phyloP scores from a whole-genome alignment of 305 asterid species.

The Caryopteris hybrid region DNA sequence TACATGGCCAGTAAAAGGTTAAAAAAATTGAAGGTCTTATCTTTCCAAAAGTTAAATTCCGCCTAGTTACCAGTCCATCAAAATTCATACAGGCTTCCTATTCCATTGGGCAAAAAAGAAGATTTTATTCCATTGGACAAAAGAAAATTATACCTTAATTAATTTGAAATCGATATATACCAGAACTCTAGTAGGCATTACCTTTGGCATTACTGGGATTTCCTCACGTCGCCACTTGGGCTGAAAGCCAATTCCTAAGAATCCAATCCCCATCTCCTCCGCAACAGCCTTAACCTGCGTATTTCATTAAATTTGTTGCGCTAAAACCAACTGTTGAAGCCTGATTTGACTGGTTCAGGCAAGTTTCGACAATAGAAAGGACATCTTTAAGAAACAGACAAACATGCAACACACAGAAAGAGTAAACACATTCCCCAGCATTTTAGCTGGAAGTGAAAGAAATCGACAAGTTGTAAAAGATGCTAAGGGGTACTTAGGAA shows the following conservation, averaged over 20 bases:
- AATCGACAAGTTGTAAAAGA: background rate
- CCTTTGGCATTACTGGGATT: slow-evolving; percentile 97
- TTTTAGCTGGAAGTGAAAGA: background rate
- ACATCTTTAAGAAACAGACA: background rate
- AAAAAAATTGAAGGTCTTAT: background rate
- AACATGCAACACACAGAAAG: background rate
- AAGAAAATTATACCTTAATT: background rate
- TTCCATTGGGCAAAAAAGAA: background rate
- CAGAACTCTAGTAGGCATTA: slow-evolving; percentile 15
- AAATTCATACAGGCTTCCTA: background rate
- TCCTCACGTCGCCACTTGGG: slow-evolving; percentile 91
- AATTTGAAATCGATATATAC: background rate
- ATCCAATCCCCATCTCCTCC: slow-evolving; percentile 96
- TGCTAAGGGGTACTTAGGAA: background rate
- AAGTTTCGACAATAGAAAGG: background rate
- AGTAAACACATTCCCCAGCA: background rate
- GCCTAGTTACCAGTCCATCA: slow-evolving; percentile 2
- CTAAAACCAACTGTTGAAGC: slow-evolving; percentile 7
- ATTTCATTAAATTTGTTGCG: slow-evolving; percentile 16
- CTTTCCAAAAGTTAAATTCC: background rate
- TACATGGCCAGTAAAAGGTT: background rate
- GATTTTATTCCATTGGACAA: background rate
- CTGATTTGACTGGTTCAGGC: slow-evolving; percentile 10
- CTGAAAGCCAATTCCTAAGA: slow-evolving; percentile 88
- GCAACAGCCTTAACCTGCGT: slow-evolving; percentile 93